Base-by-base conservation (phyloP, 352 stramenopile species). In the Globisporangium spiculum region DNA sequence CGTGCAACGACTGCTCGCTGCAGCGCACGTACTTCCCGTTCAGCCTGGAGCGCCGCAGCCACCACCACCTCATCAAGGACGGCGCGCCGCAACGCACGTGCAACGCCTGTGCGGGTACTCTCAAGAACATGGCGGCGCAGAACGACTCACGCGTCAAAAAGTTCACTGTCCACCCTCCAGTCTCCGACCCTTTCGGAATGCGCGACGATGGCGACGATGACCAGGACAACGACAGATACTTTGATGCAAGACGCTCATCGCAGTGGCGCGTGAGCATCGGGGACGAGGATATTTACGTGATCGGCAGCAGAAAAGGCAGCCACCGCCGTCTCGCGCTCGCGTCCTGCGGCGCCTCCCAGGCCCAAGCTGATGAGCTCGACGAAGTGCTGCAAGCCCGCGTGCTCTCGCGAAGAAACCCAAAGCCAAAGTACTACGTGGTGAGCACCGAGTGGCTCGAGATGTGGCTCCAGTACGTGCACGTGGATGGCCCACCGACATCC, bases 11-110 rank as follows among this genome's bases (percentile, higher is more conserved):
- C 46, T 95, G 85, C 74, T 92, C 83, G 1, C 60, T 79, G 30
- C 78, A 82, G 67, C 83, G 84, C 66, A 91, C 84, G 56, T 88
- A 90, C 67, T 71, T 94, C 18, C 86, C 81, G 8, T 84, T 91
- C 63, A 64, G 76, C 9, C 73, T 78, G 54, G 74, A 76, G 18
- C 56, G 71, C 9, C 77, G 72, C 2, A 82, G 80, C 18, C 83
- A 89, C 57, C 81, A 91, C 65, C 81, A 84, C 70, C 60, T 94
- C 16, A 84, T 90, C 55, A 89, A 89, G 52, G 86, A 89, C 38
- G 82, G 81, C 20, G 81, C 77, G 30, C 81, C 87, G 26, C 87
- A 95, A 68, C 78, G 87, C 10, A 89, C 87, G 16, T 95, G 87
- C 52, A 81, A 89, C 36, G 71, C 70, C 4, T 95, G 87, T 72